Base-by-base conservation (phyloP, 305 asterid species). In the Coffea humblotiana region DNA sequence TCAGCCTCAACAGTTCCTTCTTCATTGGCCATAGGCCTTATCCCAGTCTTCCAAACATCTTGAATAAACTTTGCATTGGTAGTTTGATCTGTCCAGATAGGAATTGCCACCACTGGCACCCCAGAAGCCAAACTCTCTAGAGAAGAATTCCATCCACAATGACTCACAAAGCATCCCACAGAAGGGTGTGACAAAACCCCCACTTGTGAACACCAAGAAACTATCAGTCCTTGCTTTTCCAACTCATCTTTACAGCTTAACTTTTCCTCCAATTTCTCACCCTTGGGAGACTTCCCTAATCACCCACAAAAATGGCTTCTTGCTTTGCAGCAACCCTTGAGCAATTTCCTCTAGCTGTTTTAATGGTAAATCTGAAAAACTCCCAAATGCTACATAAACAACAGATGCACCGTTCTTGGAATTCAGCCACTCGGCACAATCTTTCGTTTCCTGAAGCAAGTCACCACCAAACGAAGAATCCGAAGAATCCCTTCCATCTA, bases 301-400 rank as follows among this genome's bases (percentile, higher is more conserved):
- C 52, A 82, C 82, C 82, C 79, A 78, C 43, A 78, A 48, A n/a
- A 82, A 82, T 51, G 85, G 73, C 82, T 40, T 82, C 8, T 75
- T 29, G 21, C 56, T 78, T 47, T 78, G 64, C 19, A 78, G 2
- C 60, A 82, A 48, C 43, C 85, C 82, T 0, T 68, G 14, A 16
- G 77, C 75, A n/a, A 82, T 72, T 32, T 65, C 85, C 58, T 78
- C 85, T 32, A 72, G 21, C 61, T 77, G 84, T n/a, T 77, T 4
- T 29, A 23, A 3, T 1, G 88, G 66, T 5, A 89, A 14, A 16
- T 79, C 83, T 0, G 81, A 82, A 45, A 29, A 80, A 80, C 94
- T 89, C 3, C 92, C 94, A 61, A 89, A 90, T 18, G 94, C 86
- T 27, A 86, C 69, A 77, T 90, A 89, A 16, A 89, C 76, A 6